phyloP scores from a whole-genome alignment of 805 yeast genomes.

The Candida pini region DNA sequence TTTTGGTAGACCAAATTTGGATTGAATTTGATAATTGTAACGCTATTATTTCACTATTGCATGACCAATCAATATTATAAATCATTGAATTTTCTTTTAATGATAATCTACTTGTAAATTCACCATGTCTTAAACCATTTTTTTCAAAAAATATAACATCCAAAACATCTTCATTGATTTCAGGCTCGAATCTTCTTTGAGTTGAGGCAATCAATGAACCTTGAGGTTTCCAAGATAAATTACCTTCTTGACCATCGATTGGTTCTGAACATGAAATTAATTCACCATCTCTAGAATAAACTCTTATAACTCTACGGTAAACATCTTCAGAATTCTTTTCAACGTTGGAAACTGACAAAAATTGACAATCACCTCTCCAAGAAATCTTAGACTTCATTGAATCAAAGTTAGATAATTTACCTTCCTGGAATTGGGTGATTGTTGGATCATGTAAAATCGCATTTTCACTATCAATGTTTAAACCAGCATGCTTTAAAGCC shows the following conservation, averaged over 20 bases:
- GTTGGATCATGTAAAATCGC: conserved; percentile 79
- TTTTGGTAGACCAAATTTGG: conserved; percentile 88
- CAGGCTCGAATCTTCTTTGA: conserved; percentile 56
- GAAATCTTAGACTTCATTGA: conserved; percentile 45
- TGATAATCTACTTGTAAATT: conserved; percentile 68
- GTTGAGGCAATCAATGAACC: conserved; percentile 83
- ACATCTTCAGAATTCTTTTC: conserved; percentile 42
- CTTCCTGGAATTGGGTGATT: conserved; percentile 65
- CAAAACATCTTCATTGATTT: conserved; percentile 38
- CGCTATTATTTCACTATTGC: conserved; percentile 73
- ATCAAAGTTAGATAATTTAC: conserved; percentile 56
- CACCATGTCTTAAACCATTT: conserved; percentile 89
- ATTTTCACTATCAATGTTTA: conserved; percentile 53
- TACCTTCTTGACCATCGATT: conserved; percentile 71
- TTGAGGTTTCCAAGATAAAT: conserved; percentile 83
- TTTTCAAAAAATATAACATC: conserved; percentile 80
- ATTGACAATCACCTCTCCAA: conserved; percentile 97
- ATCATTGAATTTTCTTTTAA: conserved; percentile 48
- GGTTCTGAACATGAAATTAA: conserved; percentile 86
- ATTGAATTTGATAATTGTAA: conserved; percentile 55
- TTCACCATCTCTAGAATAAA: conserved; percentile 73
- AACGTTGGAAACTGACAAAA: conserved; percentile 59
- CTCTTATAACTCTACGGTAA: conserved; percentile 72
- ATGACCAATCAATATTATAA: conserved; percentile 66
- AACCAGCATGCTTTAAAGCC: conserved; percentile 59